These are phyloP conservation scores for Exobasidium cylindrosporum DNA, from an alignment of 1,284 basidiomycete genomes.

Conservation along the genomic window DNA sequence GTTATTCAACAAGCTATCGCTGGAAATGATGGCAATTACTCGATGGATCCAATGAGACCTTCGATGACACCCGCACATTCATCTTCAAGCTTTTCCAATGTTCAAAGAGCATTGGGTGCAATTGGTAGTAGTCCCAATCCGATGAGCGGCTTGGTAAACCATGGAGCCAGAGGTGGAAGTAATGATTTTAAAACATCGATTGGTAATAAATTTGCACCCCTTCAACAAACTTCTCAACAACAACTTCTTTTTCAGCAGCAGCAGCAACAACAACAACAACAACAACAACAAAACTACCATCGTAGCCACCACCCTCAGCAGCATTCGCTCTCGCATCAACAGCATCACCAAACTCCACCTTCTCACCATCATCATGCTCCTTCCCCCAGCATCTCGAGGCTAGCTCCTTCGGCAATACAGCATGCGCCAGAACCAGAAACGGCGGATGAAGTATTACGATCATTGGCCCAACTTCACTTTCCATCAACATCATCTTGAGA, in stretches of 20 bases:
- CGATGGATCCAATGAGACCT: neutral
- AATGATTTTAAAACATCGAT: neutral
- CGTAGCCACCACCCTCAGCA: neutral
- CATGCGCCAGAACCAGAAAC: slow-evolving; percentile 31
- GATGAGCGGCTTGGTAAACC: neutral
- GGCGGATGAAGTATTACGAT: slow-evolving; percentile 51
- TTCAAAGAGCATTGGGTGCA: slow-evolving; percentile 31
- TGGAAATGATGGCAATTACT: neutral
- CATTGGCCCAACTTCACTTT: slow-evolving; percentile 38
- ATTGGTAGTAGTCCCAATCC: slow-evolving; percentile 18
- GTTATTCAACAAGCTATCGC: slow-evolving; percentile 18
- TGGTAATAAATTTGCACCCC: neutral
- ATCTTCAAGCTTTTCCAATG: neutral
- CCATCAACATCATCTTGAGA: neutral
- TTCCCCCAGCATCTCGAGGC: slow-evolving; percentile 36
- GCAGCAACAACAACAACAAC: neutral
- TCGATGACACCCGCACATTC: slow-evolving; percentile 13
- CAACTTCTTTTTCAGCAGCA: too few relatives aligned
- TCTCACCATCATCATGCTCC: slow-evolving; percentile 22
- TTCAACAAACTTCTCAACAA: too few relatives aligned
- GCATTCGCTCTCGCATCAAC: slow-evolving; percentile 16
- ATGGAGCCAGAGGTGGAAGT: neutral
- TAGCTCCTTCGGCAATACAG: slow-evolving; percentile 27
- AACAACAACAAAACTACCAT: neutral
- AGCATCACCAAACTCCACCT: slow-evolving; percentile 16